Conservation (phyloP, 805 yeast species). For the Metschnikowia lochheadii region DNA sequence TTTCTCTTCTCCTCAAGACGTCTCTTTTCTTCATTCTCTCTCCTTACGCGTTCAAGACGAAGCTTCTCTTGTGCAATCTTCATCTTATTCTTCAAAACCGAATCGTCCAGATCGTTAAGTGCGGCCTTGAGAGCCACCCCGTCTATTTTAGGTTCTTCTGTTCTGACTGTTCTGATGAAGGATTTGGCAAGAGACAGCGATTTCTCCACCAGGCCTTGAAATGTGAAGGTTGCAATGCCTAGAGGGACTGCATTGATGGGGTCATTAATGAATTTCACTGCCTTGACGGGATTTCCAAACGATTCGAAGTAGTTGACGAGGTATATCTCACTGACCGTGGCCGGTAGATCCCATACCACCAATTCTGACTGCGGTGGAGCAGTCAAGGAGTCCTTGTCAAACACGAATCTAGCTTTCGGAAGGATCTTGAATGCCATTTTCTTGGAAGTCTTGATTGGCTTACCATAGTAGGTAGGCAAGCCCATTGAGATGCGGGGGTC, state of each 20-base stretch:
- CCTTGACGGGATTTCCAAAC: conserved; percentile 58
- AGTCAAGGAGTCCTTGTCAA: conserved; percentile 71
- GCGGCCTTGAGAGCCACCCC: conserved; percentile 52
- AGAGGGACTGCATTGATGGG: conserved; percentile 75
- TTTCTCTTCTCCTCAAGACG: conserved; percentile 2
- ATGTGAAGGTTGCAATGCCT: conserved; percentile 64
- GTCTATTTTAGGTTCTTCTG: conserved; percentile 39
- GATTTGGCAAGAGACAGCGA: conserved; percentile 36
- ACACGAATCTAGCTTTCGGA: conserved; percentile 42
- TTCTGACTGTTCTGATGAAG: conserved; percentile 24
- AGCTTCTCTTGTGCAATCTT: conserved; percentile 27
- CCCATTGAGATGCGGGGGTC: conserved; percentile 42
- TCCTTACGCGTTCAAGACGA: conserved; percentile 21
- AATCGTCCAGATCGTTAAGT: conserved; percentile 44
- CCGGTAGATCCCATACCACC: conserved; percentile 63
- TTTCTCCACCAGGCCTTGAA: conserved; percentile 51
- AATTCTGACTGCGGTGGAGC: conserved; percentile 69
- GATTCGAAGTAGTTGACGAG: conserved; percentile 49
- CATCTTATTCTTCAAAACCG: conserved; percentile 30
- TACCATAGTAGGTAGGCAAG: conserved; percentile 27
- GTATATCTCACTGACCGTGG: conserved; percentile 45
- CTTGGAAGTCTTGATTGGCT: conserved; percentile 37
- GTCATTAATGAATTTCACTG: conserved; percentile 58
- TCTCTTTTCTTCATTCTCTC: conserved; percentile 18
- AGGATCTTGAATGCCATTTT: conserved; percentile 41